Conservation (phyloP, 2,329 filamentous ascomycete genomes). For the Pyrenophora seminiperda region DNA sequence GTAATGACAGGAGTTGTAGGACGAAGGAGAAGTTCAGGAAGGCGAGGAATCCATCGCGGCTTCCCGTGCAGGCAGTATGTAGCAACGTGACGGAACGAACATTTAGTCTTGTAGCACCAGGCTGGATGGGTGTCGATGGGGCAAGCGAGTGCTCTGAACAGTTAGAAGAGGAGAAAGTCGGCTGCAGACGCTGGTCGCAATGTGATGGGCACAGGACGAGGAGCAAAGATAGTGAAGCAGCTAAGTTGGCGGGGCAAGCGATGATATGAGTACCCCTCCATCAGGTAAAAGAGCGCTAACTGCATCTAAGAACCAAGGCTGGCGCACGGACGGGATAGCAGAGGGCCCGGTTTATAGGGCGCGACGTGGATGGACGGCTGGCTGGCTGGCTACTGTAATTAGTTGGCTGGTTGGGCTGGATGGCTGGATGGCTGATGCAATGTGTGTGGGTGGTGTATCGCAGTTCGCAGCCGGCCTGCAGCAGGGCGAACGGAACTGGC, state of each 20-base stretch:
- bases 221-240: conserved; percentile 33
- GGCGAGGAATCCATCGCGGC: conserved; percentile 39
- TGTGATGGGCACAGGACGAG: conserved; percentile 18
- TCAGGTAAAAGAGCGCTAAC: conserved; percentile 38
- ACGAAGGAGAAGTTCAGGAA: conserved; percentile 25
- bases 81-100: conserved; percentile 49
- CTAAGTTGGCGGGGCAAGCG: conserved; percentile 40
- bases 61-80: conserved; percentile 33
- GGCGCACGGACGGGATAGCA: conserved; percentile 22
- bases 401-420: too few species aligned
- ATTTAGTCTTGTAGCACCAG: conserved; percentile 44
- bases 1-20: conserved; percentile 25
- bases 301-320: conserved; percentile 16
- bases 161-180: conserved; percentile 18
- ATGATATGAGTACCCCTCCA: conserved; percentile 39
- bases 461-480: conserved; percentile 18
- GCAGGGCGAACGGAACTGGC: conserved; percentile 12
- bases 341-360: conserved; percentile 14
- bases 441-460: conserved; percentile 17
- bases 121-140: conserved; percentile 32
- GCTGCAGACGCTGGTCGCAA: conserved; percentile 25
- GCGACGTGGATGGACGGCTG: conserved; percentile 12
- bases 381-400: too few species aligned
- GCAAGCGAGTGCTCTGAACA: conserved; percentile 27
- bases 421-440: neutral